Base-by-base conservation (phyloP, 1,284 basidiomycete genomes). In the Earliella scabrosa region DNA sequence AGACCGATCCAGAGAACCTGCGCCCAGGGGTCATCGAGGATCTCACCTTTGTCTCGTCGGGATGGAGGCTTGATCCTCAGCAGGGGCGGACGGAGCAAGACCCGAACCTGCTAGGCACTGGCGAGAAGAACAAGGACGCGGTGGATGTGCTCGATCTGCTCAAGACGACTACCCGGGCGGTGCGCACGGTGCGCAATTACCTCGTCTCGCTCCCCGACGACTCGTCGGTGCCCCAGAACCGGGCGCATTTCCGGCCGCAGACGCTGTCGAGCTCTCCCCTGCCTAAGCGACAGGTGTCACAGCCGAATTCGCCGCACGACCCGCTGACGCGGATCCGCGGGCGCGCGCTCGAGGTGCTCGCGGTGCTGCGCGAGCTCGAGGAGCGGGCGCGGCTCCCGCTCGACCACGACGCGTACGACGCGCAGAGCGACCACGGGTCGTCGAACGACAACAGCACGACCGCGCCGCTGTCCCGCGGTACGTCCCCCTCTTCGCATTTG, bases 121-220 rank as follows among this genome's bases (percentile, higher is more conserved):
- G 61, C 34, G 61, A 59, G 29, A 52, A 53, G 39, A 23, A 56
- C 11, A 52, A 45, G 20, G 60, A 62, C 26, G 59, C 64, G 26
- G 64, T 75, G 18, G 87, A 93, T 61, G 79, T 94, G 4, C 79
- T 93, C 7, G 76, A 75, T 9, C 75, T 86, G 3, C 81, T 94
- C 45, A 86, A 90, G 68, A 82, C 79, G 1, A 93, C 90, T 0
- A 94, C 92, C 5, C 82, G 79, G 43, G 84, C 89, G 4, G 85
- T 95, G 52, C 83, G 92, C 34, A 85, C 87, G 23, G 87, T 92
- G 29, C 82, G 92, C 21, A 92, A 92, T 69, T 93, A 93, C 68
- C 75, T 92, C 26, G 75, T 93, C 26, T 86, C 89, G 0, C 81
- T 93, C 16, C 92, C 91, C 0, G 88, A 90, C 65, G 90, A 92